Base-by-base conservation (phyloP, 768 basidiomycete genomes). In the Baorangia bicolor region DNA sequence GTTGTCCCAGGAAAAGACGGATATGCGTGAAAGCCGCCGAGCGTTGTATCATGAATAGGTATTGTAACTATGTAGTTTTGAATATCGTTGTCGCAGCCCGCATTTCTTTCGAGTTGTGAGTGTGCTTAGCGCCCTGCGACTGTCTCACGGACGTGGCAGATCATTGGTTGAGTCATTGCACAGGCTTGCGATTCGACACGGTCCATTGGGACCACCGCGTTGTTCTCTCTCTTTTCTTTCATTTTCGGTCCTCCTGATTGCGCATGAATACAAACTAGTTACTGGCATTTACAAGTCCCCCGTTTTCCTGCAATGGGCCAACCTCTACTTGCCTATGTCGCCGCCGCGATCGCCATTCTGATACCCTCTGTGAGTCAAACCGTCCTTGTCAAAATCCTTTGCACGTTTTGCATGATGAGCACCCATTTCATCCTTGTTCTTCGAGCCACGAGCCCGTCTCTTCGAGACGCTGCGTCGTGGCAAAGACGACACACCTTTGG, bases 371-470 rank as follows among this genome's bases (percentile, higher is more conserved):
- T 73, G 60, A 72, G 70, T 73, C 28, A 13, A 30, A 21, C 34
- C 23, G 12, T 45, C n/a, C 41, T 28, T 53, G 21, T 45, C n/a
- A 7, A 25, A n/a, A 5, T 42, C 21, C 14, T 25, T 37, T 1
- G 30, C 43, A 28, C 23, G 7, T 44, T n/a, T 54, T 42, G 41
- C 54, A 68, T 59, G 89, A 90, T 89, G 86, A 83, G 75, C 62
- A 72, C 75, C 77, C 75, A 53, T 71, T 82, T 90, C 90, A 92
- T 92, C 90, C 90, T 92, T 92, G 90, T 92, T 92, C 90, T 92
- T 88, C 77, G 90, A 92, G 86, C 77, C 68, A 64, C 73, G 85
- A 85, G 90, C 78, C 78, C 73, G 60, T 74, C 65, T 74, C 66
- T 64, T 7, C 56, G 48, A 62, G 59, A 64, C 70, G 69, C 69